These are phyloP conservation scores for Inga leiocalycina DNA, from an alignment of 306 rosid species.

Conservation along the genomic window DNA sequence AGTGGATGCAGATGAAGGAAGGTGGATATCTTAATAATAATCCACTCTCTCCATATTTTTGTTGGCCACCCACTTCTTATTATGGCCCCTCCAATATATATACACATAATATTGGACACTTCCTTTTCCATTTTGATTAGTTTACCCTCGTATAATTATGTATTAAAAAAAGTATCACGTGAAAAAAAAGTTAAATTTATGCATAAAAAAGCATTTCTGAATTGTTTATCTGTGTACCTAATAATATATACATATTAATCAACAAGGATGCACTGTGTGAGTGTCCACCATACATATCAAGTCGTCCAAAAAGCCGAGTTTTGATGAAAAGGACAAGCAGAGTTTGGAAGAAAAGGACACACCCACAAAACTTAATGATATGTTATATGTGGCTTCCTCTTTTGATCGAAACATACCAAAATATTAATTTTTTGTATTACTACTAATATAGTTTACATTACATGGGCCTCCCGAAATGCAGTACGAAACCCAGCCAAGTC, in stretches of 20 bases:
- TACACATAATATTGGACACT: conserved; percentile 33
- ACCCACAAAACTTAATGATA: no score
- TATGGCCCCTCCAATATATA: conserved; percentile 37
- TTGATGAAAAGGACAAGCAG: no score
- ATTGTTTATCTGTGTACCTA: no score
- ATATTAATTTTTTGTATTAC: no score
- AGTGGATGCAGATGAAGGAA: conserved; percentile 50
- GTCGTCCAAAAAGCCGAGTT: background rate
- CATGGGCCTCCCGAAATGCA: background rate
- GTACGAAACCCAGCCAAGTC: no score
- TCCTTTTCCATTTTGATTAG: no score
- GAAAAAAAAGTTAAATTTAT: background rate
- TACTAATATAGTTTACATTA: no score
- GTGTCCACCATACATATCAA: conserved; percentile 28
- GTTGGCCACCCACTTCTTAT: conserved; percentile 47
- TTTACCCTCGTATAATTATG: background rate
- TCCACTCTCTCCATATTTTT: conserved; percentile 36
- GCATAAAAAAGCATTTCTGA: no score
- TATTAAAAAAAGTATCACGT: no score
- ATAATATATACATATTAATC: background rate
- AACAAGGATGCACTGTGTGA: conserved; percentile 17
- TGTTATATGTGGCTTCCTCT: background rate
- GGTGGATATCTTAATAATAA: conserved; percentile 53
- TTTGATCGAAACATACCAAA: background rate
- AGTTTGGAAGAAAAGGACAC: conserved; percentile 22